A percentile compares a stretch with the other conserved stretches of the same genome.
Evolutionary conservation across 176 grass and related monocot species (phyloP).

Genomic region (Typha latifolia): DNA sequence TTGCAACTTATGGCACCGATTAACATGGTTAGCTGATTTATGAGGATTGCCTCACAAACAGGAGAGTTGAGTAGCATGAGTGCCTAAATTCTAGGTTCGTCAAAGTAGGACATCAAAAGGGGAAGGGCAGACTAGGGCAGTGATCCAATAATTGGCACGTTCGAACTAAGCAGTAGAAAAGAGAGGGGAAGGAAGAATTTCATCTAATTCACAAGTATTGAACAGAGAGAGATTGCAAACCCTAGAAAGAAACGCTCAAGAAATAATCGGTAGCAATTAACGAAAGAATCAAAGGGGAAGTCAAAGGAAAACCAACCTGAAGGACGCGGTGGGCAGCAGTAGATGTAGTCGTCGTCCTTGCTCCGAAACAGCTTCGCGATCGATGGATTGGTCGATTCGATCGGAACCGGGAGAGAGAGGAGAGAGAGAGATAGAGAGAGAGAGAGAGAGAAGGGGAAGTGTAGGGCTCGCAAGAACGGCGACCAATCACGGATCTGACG

Average conservation of each 20-base stretch:
- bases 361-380: no score
- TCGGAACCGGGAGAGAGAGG: neutral
- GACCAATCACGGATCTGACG: constrained; percentile 2
- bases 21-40: neutral
- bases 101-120: neutral
- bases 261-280: no score
- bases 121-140: neutral
- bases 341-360: neutral
- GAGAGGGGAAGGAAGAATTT: no score
- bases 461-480: neutral
- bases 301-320: neutral
- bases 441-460: neutral
- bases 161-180: no score
- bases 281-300: neutral
- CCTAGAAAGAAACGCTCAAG: no score
- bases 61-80: neutral
- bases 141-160: no score
- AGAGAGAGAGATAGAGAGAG: neutral
- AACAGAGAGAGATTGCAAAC: no score
- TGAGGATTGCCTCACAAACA: neutral
- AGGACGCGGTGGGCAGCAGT: neutral
- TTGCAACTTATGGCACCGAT: no score
- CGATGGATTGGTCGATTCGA: neutral
- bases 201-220: no score
- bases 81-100: neutral